These are phyloP conservation scores for Backusella tuberculispora DNA, from an alignment of 192 early-diverging fungal genomes.

Conservation along the genomic window DNA sequence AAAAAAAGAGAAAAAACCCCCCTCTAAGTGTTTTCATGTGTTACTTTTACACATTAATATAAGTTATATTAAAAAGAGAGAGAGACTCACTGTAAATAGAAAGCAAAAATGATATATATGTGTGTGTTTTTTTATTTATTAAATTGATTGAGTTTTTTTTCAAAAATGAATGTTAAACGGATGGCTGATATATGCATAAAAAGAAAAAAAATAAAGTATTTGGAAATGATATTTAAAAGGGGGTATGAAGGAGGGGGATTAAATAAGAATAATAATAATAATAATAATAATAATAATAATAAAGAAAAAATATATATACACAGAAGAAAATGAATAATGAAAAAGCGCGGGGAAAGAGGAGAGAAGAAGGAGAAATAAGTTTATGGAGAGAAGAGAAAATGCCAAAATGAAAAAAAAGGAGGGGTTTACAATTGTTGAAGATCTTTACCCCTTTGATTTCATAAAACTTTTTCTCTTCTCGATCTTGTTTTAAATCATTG, in stretches of 20 bases:
- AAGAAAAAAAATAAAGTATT: not conserved
- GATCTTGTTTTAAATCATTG: conserved; percentile 30
- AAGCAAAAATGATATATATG: not conserved
- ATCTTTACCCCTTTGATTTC: no score
- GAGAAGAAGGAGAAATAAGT: not conserved
- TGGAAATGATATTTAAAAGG: not conserved
- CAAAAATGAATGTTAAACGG: no score
- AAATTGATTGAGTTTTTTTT: not conserved
- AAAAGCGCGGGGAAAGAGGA: conserved; percentile 2
- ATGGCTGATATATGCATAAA: no score
- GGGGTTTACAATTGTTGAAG: not conserved
- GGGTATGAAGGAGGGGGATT: not conserved
- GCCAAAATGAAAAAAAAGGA: not conserved
- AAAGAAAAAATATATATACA: not conserved
- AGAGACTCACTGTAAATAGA: not conserved
- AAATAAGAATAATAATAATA: not conserved
- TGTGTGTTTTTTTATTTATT: not conserved
- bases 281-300: not conserved
- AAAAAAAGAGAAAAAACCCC: no score
- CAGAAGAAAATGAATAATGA: not conserved
- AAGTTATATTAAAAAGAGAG: not conserved
- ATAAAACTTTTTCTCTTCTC: not conserved
- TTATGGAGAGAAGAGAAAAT: not conserved
- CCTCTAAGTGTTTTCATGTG: not conserved
- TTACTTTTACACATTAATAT: not conserved